A percentile compares a stretch with the other conserved stretches of the same genome.
These are phyloP conservation scores for Candida glaebosa DNA, from an alignment of 805 yeast genomes.

Conservation along the genomic window DNA sequence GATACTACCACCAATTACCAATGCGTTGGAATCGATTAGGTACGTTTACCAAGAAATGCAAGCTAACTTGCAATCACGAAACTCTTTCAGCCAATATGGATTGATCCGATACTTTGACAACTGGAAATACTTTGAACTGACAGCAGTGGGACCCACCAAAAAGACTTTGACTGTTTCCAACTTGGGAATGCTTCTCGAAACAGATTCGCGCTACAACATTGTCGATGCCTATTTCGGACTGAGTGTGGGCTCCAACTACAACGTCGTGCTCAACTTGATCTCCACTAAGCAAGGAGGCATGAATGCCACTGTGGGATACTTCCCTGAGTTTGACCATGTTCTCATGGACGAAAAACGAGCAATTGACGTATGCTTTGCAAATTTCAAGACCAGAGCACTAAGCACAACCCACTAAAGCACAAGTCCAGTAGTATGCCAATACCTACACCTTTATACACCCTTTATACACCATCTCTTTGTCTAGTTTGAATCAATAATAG, in stretches of 20 bases:
- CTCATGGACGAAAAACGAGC: constrained; percentile 4
- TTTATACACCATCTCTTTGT: neutral
- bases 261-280: constrained; percentile 13
- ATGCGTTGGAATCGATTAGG: constrained; percentile 7
- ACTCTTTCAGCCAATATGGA: constrained; percentile 12
- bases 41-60: constrained; percentile 8
- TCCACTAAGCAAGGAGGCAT: constrained; percentile 15
- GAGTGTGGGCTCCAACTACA: constrained; percentile 12
- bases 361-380: constrained; percentile 7
- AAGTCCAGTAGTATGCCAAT: too few relatives aligned
- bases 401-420: neutral
- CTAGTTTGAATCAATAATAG: too few relatives aligned
- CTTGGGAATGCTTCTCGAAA: constrained; percentile 13
- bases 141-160: neutral
- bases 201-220: constrained; percentile 9
- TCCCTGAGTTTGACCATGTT: constrained; percentile 10
- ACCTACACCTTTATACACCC: neutral
- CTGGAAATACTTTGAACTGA: constrained; percentile 9
- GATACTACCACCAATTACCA: constrained; percentile 7
- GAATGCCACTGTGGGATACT: constrained; percentile 13
- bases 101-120: constrained; percentile 10
- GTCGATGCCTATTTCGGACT: constrained; percentile 17
- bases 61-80: constrained; percentile 7
- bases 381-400: constrained; percentile 1
- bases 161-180: constrained; percentile 19